phyloP scores from a whole-genome alignment of 805 yeast genomes.

The Torulaspora microellipsoides region DNA sequence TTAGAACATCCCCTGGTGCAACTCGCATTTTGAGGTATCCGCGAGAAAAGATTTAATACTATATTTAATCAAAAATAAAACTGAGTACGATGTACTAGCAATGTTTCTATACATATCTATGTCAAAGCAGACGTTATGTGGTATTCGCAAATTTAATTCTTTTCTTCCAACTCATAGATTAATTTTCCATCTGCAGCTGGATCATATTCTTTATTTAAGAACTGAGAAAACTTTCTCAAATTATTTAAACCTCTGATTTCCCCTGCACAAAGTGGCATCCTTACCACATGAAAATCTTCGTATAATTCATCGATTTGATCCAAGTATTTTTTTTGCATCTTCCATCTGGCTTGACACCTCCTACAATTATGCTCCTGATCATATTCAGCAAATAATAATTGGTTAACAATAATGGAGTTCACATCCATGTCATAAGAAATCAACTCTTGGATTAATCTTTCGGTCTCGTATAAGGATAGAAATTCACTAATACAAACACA shows the following conservation, averaged over 20 bases:
- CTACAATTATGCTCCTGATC: slow-evolving; percentile 71
- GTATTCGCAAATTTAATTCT: slow-evolving; percentile 12
- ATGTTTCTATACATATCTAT: no score
- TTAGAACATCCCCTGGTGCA: slow-evolving; percentile 43
- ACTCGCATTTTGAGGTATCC: slow-evolving; percentile 17
- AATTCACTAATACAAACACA: slow-evolving; percentile 98
- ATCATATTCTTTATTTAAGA: slow-evolving; percentile 71
- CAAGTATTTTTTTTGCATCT: slow-evolving; percentile 92
- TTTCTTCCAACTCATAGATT: slow-evolving; percentile 36
- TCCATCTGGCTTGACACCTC: slow-evolving; percentile 88
- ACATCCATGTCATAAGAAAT: slow-evolving; percentile 95
- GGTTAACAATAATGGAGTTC: slow-evolving; percentile 93
- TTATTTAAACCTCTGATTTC: slow-evolving; percentile 93
- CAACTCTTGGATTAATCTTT: slow-evolving; percentile 94
- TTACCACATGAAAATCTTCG: slow-evolving; percentile 94
- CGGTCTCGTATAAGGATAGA: slow-evolving; percentile 92
- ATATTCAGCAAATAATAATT: slow-evolving; percentile 74
- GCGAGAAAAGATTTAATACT: no score
- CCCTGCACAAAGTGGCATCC: slow-evolving; percentile 90
- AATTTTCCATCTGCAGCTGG: slow-evolving; percentile 50
- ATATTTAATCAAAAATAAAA: no score
- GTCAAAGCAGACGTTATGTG: no score
- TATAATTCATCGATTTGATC: slow-evolving; percentile 94
- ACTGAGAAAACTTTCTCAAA: slow-evolving; percentile 76
- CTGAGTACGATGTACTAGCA: no score